Evolutionary conservation across 73 alveolate species (phyloP).

Genomic region (Tetrahymena borealis): DNA sequence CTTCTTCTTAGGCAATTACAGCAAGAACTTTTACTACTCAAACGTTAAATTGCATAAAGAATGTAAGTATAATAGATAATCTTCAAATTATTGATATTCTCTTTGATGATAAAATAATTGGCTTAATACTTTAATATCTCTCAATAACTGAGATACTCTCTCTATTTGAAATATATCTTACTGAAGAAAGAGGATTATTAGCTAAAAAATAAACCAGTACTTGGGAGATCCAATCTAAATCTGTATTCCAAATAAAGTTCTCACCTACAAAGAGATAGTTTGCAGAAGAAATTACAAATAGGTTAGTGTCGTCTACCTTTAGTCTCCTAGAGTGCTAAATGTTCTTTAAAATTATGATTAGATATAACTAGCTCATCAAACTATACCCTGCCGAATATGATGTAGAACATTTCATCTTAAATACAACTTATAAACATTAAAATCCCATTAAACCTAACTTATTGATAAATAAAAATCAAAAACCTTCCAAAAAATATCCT

Average conservation of each 20-base stretch:
- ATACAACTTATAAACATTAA: too few relatives aligned
- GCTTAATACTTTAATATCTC: neutral
- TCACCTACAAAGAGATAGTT: neutral
- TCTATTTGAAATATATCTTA: neutral
- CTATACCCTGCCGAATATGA: neutral
- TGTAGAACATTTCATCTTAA: neutral
- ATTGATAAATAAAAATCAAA: too few relatives aligned
- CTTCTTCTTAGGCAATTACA: neutral
- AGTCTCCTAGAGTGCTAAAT: neutral
- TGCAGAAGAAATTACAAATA: neutral
- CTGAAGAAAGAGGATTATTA: neutral
- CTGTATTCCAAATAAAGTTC: neutral
- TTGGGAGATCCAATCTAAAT: neutral
- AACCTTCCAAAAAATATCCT: too few relatives aligned
- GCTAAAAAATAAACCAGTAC: neutral
- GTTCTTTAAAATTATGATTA: neutral
- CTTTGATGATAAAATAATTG: neutral
- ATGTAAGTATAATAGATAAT: neutral
- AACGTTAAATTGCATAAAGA: neutral
- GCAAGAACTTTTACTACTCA: neutral
- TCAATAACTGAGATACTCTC: neutral
- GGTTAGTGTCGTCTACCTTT: neutral
- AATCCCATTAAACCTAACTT: too few relatives aligned
- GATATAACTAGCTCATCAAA: neutral
- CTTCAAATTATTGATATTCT: neutral